Evolutionary conservation across 2,329 filamentous ascomycete genomes (phyloP).

Genomic region (Biscogniauxia sp.): DNA sequence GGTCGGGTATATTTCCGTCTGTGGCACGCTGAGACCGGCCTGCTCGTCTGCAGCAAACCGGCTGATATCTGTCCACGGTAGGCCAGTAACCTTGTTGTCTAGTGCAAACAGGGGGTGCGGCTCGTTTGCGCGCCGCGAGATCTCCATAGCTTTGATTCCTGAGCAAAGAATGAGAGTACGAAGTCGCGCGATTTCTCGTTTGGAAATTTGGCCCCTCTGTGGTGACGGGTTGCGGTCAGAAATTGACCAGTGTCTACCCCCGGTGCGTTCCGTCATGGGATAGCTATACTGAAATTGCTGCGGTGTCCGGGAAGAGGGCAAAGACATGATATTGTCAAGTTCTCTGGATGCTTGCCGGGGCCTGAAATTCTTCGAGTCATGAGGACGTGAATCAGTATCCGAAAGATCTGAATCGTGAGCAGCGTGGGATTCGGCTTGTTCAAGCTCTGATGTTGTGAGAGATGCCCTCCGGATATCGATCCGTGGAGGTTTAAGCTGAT

Average conservation of each 20-base stretch:
- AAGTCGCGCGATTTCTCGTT: constrained; percentile 77
- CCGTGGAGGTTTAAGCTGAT: constrained; percentile 47
- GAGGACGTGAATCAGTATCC: constrained; percentile 37
- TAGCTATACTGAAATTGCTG: constrained; percentile 5
- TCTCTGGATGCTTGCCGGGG: constrained; percentile 36
- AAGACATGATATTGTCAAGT: constrained; percentile 33
- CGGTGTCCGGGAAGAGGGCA: constrained; percentile 20
- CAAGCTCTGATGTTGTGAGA: constrained; percentile 33
- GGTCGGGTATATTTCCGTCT: constrained; percentile 48
- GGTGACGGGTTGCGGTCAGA: constrained; percentile 40
- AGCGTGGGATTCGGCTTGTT: constrained; percentile 12
- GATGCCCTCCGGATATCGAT: constrained; percentile 47
- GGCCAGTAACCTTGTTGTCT: constrained; percentile 21
- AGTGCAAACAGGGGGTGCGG: constrained; percentile 37
- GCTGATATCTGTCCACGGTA: constrained; percentile 45
- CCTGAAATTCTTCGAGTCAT: constrained; percentile 23
- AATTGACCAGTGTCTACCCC: constrained; percentile 48
- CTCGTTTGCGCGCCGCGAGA: constrained; percentile 63
- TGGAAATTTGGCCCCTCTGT: constrained; percentile 48
- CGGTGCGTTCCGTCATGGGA: constrained; percentile 14
- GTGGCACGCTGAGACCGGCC: constrained; percentile 35
- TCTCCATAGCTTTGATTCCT: constrained; percentile 86
- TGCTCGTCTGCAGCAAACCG: constrained; percentile 35
- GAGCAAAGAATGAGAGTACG: constrained; percentile 75
- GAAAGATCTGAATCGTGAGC: constrained; percentile 35